Conservation (phyloP, 2,329 filamentous ascomycete species). For the Microdochium nivale region DNA sequence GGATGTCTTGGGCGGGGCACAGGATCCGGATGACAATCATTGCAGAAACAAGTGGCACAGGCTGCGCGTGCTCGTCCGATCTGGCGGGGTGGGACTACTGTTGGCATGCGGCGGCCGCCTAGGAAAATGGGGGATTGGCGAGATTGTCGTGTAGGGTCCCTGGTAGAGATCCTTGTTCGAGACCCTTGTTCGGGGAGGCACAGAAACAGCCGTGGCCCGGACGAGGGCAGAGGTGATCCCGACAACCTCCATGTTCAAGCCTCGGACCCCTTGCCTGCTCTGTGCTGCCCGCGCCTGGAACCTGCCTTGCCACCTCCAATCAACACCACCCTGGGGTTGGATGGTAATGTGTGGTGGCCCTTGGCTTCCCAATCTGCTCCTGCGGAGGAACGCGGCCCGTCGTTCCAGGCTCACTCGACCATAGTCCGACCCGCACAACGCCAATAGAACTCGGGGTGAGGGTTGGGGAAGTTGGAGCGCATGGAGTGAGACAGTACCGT, state of each 20-base stretch:
- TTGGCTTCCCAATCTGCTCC: background rate
- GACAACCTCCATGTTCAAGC: background rate
- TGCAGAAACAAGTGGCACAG: too few species aligned
- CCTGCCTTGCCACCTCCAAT: background rate
- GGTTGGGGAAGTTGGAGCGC: constrained; percentile 1
- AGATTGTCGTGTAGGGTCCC: background rate
- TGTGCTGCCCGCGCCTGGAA: background rate
- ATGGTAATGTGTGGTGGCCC: background rate
- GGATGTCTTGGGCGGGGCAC: too few species aligned
- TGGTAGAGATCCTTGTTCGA: background rate
- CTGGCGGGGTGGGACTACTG: too few species aligned
- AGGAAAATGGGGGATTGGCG: background rate
- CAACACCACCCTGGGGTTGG: background rate
- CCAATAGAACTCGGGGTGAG: background rate
- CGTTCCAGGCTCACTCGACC: background rate
- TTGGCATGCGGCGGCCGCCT: background rate
- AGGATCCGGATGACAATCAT: too few species aligned
- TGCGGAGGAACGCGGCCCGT: background rate
- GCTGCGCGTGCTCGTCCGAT: too few species aligned
- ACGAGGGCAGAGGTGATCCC: background rate
- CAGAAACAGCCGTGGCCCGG: background rate
- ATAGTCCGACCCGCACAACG: background rate
- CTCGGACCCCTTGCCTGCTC: background rate
- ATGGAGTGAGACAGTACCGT: background rate
- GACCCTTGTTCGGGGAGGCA: background rate